phyloP scores from a whole-genome alignment of 345 rosid species.

The Lepidium sativum region DNA sequence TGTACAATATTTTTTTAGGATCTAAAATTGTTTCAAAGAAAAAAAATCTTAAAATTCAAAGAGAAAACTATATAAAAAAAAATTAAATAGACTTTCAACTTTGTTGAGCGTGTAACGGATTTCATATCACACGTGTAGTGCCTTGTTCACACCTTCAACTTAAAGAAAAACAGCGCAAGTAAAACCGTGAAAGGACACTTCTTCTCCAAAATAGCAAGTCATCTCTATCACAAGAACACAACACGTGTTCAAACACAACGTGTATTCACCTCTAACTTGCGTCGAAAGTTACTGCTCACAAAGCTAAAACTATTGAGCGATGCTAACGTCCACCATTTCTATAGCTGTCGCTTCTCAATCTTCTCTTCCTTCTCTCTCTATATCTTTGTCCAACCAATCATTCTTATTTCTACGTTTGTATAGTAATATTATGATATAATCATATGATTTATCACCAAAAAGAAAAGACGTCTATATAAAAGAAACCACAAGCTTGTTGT shows the following conservation, averaged over 20 bases:
- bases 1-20: too few relatives aligned
- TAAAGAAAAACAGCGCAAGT: not conserved
- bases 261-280: constrained; percentile 40
- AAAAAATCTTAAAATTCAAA: too few relatives aligned
- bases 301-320: constrained; percentile 1
- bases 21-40: too few relatives aligned
- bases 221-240: constrained; percentile 1
- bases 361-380: constrained; percentile 24
- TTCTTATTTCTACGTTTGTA: constrained; percentile 11
- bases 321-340: constrained; percentile 28
- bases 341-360: constrained; percentile 34
- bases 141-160: too few relatives aligned
- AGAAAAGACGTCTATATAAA: constrained; percentile 13
- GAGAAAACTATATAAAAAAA: too few relatives aligned
- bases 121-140: too few relatives aligned
- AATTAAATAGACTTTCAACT: too few relatives aligned
- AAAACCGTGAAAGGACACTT: constrained; percentile 18
- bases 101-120: too few relatives aligned
- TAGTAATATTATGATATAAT: not conserved
- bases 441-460: not conserved
- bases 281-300: constrained; percentile 23
- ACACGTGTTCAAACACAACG: constrained; percentile 44
- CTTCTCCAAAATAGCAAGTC: constrained; percentile 19
- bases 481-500: not conserved
- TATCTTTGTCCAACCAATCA: constrained; percentile 23